Percentiles rank a stretch among this genome's conserved stretches.
Evolutionary conservation across 164 flowering plant species (phyloP).

Genomic region (Aristolochia californica): DNA sequence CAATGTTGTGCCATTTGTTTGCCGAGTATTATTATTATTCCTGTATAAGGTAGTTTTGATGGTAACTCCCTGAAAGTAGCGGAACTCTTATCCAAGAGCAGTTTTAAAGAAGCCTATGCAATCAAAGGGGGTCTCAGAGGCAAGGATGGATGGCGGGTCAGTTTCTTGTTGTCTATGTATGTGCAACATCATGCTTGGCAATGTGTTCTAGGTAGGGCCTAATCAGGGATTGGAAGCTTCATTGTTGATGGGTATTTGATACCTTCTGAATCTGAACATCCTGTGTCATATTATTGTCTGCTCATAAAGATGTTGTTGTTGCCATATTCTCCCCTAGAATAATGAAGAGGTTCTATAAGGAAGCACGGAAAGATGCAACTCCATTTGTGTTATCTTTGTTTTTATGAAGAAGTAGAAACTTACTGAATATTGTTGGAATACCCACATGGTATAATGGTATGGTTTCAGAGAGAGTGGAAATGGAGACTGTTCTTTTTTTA

Average conservation of each 20-base stretch:
- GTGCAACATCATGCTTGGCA: neutral
- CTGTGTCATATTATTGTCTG: too few species aligned
- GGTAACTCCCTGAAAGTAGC: constrained; percentile 81
- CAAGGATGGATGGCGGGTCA: constrained; percentile 84
- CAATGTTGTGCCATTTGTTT: constrained; percentile 1
- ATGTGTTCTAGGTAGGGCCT: neutral
- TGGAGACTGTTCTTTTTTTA: too few species aligned
- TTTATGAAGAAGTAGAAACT: too few species aligned
- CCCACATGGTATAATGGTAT: too few species aligned
- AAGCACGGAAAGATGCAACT: too few species aligned
- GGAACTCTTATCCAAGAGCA: constrained; percentile 63
- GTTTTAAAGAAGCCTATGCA: constrained; percentile 87
- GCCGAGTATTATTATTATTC: constrained; percentile 15
- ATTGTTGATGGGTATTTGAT: neutral
- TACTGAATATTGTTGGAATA: too few species aligned
- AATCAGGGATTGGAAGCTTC: neutral
- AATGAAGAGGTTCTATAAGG: too few species aligned
- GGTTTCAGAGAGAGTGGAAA: neutral
- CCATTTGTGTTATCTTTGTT: too few species aligned
- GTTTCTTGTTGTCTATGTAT: constrained; percentile 1
- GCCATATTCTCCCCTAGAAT: too few species aligned
- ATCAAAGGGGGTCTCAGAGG: constrained; percentile 80
- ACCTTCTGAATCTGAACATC: too few species aligned
- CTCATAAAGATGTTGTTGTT: too few species aligned
- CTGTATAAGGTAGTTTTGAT: constrained; percentile 92